Percentiles rank a stretch among this genome's conserved stretches.
These are phyloP conservation scores for Fusarium devonianum DNA, from an alignment of 2,329 filamentous ascomycete species.

Conservation along the genomic window DNA sequence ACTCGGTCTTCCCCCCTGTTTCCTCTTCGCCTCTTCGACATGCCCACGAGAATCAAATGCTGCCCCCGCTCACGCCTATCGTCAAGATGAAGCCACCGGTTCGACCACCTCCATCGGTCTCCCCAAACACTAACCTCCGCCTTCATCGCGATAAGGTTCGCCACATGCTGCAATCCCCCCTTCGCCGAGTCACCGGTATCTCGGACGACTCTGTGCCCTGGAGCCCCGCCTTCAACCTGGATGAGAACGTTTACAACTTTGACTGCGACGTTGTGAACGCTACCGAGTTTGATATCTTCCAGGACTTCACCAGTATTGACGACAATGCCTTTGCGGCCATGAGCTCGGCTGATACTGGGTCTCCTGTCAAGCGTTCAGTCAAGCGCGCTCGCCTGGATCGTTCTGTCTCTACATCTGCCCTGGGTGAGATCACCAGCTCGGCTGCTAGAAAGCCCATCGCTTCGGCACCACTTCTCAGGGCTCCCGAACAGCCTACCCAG, in stretches of 20 bases:
- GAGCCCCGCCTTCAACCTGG: conserved; percentile 72
- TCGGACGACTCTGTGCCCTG: conserved; percentile 62
- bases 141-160: conserved; percentile 86
- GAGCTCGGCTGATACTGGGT: conserved; percentile 62
- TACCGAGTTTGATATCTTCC: conserved; percentile 70
- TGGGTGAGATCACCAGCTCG: conserved; percentile 66
- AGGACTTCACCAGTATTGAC: conserved; percentile 46
- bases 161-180: conserved; percentile 81
- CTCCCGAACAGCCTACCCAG: conserved; percentile 50
- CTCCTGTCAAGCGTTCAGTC: conserved; percentile 70
- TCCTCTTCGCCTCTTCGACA: conserved; percentile 75
- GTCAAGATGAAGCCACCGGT: conserved; percentile 76
- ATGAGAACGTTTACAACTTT: conserved; percentile 61
- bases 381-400: conserved; percentile 69
- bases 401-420: conserved; percentile 66
- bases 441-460: conserved; percentile 59
- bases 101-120: conserved; percentile 74
- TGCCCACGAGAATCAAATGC: conserved; percentile 64
- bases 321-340: conserved; percentile 48
- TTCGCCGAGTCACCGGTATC: conserved; percentile 54
- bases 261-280: conserved; percentile 59
- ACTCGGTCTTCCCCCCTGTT: conserved; percentile 57
- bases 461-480: conserved; percentile 60
- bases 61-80: conserved; percentile 81
- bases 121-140: conserved; percentile 89